A percentile compares a stretch with the other conserved stretches of the same genome.
These are phyloP conservation scores for Lachnellula cervina DNA, from an alignment of 2,329 filamentous ascomycete genomes.

Conservation along the genomic window DNA sequence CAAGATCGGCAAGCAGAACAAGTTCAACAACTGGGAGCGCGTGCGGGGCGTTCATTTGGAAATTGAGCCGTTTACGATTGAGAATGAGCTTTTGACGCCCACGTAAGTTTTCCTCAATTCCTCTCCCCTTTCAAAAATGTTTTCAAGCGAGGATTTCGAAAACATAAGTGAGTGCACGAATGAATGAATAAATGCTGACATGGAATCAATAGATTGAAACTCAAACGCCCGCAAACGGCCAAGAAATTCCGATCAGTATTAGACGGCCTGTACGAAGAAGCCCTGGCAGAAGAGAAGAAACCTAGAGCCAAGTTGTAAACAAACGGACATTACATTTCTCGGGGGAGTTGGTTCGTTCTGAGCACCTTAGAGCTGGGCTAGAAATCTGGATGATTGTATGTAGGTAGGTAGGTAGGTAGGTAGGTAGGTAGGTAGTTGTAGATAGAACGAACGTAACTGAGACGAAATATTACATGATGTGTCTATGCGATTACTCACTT, in stretches of 20 bases:
- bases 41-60: slow-evolving; percentile 70
- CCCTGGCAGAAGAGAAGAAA: slow-evolving; percentile 26
- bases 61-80: slow-evolving; percentile 86
- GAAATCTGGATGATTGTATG: no score
- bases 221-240: slow-evolving; percentile 64
- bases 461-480: no score
- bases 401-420: no score
- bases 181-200: slow-evolving; percentile 13
- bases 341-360: not conserved
- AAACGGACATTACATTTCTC: no score
- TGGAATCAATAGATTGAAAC: slow-evolving; percentile 52
- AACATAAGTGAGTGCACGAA: no score
- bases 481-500: no score
- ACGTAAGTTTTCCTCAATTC: slow-evolving; percentile 56
- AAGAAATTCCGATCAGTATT: slow-evolving; percentile 41
- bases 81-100: slow-evolving; percentile 84
- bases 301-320: slow-evolving; percentile 42
- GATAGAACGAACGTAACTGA: no score
- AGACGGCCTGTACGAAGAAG: slow-evolving; percentile 31
- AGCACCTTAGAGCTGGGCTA: not conserved
- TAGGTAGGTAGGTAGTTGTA: no score
- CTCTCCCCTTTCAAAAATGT: not conserved
- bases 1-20: slow-evolving; percentile 71
- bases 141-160: no score
- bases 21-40: slow-evolving; percentile 88